Conservation (phyloP, 441 rosid species). For the Populus trichocarpa region DNA sequence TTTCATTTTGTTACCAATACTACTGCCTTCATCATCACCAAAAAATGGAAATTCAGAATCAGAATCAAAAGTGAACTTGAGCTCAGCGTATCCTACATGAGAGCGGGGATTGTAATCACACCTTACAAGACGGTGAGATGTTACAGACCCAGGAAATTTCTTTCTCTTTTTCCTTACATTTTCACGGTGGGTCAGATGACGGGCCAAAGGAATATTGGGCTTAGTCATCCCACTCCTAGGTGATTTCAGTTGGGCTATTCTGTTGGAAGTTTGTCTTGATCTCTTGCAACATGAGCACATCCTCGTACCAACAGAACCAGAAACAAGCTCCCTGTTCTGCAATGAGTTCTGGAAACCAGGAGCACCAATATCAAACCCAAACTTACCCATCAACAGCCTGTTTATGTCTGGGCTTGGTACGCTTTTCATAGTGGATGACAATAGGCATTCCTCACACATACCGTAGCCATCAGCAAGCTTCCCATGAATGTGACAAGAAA, state of each 20-base stretch:
- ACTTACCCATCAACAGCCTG: conserved; percentile 37
- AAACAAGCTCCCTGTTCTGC: conserved; percentile 27
- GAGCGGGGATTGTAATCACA: conserved; percentile 38
- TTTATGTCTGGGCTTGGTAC: conserved; percentile 40
- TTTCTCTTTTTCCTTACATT: conserved; percentile 41
- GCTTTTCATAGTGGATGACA: conserved; percentile 37
- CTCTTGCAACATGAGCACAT: conserved; percentile 63
- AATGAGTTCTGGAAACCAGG: conserved; percentile 19
- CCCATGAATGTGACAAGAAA: conserved; percentile 55
- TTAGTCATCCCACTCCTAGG: conserved; percentile 17
- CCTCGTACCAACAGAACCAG: conserved; percentile 23
- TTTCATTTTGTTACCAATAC: conserved; percentile 15
- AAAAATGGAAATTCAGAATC: conserved; percentile 51
- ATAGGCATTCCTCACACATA: conserved; percentile 64
- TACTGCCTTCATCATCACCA: conserved; percentile 35
- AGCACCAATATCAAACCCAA: conserved; percentile 37
- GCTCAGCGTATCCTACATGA: conserved; percentile 46
- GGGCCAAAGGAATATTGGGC: conserved; percentile 53
- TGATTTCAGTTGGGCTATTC: conserved; percentile 35
- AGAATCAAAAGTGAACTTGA: conserved; percentile 45
- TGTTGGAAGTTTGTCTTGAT: conserved; percentile 38
- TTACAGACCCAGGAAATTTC: conserved; percentile 27
- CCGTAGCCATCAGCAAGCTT: conserved; percentile 51
- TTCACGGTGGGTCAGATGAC: conserved; percentile 26
- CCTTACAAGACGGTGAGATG: conserved; percentile 16